Percentiles rank a stretch among this genome's conserved stretches.
phyloP scores from a whole-genome alignment of 306 rosid genomes.

The Erythrophleum fordii region DNA sequence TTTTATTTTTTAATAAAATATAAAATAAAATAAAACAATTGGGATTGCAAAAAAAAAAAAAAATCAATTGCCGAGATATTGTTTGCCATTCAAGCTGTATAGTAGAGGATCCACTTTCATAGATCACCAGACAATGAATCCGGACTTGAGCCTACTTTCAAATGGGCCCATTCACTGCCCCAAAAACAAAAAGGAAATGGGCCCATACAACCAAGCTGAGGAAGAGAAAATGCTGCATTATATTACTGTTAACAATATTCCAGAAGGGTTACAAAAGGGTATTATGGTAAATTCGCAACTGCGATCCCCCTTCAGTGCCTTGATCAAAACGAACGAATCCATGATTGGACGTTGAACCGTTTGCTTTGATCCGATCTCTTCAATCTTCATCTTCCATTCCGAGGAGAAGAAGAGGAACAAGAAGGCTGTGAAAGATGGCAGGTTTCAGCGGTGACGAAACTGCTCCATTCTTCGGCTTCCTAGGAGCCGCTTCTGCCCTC shows the following conservation, averaged over 20 bases:
- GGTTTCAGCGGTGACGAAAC: constrained; percentile 68
- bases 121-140: too few species aligned
- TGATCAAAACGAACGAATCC: background rate
- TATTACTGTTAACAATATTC: background rate
- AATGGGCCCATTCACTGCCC: too few species aligned
- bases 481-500: constrained; percentile 67
- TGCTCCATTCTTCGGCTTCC: constrained; percentile 71
- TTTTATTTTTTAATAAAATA: too few species aligned
- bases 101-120: too few species aligned
- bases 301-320: background rate
- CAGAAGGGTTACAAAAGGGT: background rate
- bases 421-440: constrained; percentile 30
- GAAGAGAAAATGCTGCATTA: too few species aligned
- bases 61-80: too few species aligned
- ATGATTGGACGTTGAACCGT: background rate
- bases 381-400: background rate
- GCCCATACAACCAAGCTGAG: too few species aligned
- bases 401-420: background rate
- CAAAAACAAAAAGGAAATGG: too few species aligned
- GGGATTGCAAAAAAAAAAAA: too few species aligned
- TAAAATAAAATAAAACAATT: too few species aligned
- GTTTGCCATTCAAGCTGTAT: too few species aligned
- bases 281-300: background rate
- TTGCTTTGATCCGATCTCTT: background rate
- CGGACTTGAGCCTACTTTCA: too few species aligned